Conservation (phyloP, 2,329 filamentous ascomycete genomes). For the Byssothecium circinans region DNA sequence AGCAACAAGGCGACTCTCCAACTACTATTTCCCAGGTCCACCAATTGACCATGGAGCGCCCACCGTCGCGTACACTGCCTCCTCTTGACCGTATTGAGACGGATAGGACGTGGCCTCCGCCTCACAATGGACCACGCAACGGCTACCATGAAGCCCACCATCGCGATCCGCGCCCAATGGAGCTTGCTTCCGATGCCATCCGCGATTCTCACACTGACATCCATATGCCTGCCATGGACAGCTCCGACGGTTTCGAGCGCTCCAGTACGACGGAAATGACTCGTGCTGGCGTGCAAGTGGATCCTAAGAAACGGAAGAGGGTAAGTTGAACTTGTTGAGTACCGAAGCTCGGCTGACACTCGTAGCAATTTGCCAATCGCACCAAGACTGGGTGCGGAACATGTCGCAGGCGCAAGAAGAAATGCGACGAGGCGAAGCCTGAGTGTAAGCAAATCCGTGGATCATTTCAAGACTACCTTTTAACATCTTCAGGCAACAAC, state of each 20-base stretch:
- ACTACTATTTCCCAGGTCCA: constrained; percentile 15
- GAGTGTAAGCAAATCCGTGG: constrained; percentile 68
- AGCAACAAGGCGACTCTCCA: constrained; percentile 38
- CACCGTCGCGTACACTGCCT: constrained; percentile 27
- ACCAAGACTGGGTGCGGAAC: constrained; percentile 96
- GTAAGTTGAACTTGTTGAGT: constrained; percentile 42
- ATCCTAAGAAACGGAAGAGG: constrained; percentile 48
- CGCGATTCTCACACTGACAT: constrained; percentile 15
- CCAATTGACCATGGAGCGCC: constrained; percentile 23
- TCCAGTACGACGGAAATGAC: constrained; percentile 43
- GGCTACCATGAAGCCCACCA: constrained; percentile 29
- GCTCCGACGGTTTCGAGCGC: constrained; percentile 19
- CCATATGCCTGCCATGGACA: constrained; percentile 13
- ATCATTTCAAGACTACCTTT: constrained; percentile 4
- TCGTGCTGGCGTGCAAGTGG: constrained; percentile 49
- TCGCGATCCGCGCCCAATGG: constrained; percentile 28
- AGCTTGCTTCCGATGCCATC: constrained; percentile 14
- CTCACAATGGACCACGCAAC: constrained; percentile 25
- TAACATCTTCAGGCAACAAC: constrained; percentile 59
- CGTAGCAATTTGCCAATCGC: constrained; percentile 80
- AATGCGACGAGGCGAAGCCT: constrained; percentile 92
- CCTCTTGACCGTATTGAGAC: constrained; percentile 27
- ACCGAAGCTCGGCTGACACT: constrained; percentile 13
- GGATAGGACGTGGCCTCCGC: constrained; percentile 34
- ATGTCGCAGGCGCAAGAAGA: constrained; percentile 91